Percentiles rank a stretch among this genome's conserved stretches.
These are phyloP conservation scores for Aspergillus bertholletiae DNA, from an alignment of 495 filamentous ascomycete species.

Conservation along the genomic window DNA sequence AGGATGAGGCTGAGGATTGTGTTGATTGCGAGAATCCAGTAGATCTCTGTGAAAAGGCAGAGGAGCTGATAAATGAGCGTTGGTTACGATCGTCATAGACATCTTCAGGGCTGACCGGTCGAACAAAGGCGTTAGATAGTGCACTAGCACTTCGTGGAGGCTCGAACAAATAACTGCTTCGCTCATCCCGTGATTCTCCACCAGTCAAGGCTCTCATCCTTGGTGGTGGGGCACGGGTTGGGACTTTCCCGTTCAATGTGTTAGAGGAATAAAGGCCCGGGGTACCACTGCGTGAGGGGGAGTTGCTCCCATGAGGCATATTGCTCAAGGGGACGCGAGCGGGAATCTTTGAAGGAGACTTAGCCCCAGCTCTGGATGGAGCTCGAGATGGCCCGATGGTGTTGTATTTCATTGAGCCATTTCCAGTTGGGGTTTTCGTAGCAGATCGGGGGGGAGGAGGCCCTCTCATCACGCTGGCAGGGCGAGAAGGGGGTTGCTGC, in stretches of 20 bases:
- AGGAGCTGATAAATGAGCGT: slow-evolving; percentile 46
- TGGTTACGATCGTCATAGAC: slow-evolving; percentile 70
- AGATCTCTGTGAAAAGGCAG: slow-evolving; percentile 43
- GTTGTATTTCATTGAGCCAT: slow-evolving; percentile 50
- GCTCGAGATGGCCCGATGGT: slow-evolving; percentile 42
- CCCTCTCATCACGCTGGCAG: slow-evolving; percentile 30
- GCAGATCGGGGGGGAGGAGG: slow-evolving; percentile 53
- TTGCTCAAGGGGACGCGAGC: slow-evolving; percentile 75
- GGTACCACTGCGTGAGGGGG: slow-evolving; percentile 65
- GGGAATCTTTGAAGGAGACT: slow-evolving; percentile 78
- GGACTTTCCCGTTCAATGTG: slow-evolving; percentile 57
- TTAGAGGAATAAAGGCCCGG: slow-evolving; percentile 47
- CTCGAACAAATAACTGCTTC: slow-evolving; percentile 56
- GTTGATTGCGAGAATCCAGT: slow-evolving; percentile 39
- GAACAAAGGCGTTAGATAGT: slow-evolving; percentile 61
- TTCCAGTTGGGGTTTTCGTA: slow-evolving; percentile 67
- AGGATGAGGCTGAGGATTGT: slow-evolving; percentile 34
- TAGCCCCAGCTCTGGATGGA: slow-evolving; percentile 36
- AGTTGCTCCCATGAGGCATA: slow-evolving; percentile 77
- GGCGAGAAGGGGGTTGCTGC: slow-evolving; percentile 30
- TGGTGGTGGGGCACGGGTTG: slow-evolving; percentile 70
- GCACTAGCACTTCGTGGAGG: slow-evolving; percentile 64
- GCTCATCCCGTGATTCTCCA: slow-evolving; percentile 61
- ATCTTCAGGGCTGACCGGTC: slow-evolving; percentile 79
- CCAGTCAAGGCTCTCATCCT: slow-evolving; percentile 82